Conservation (phyloP, 495 filamentous ascomycete genomes). For the Talaromyces stipitatus region DNA sequence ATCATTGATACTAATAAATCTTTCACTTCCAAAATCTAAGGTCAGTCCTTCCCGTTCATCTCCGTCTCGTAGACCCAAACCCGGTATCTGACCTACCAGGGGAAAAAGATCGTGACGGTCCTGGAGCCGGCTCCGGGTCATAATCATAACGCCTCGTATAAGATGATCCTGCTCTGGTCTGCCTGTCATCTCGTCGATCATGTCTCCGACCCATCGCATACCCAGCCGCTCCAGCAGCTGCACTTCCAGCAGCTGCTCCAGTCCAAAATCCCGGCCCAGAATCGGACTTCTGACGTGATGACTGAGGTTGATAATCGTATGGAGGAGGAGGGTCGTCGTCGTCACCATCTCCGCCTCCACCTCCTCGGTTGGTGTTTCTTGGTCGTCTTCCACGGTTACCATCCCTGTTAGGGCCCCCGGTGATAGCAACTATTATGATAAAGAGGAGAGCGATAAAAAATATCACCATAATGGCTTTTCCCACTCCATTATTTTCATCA, state of each 20-base stretch:
- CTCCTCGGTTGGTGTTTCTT: conserved; percentile 38
- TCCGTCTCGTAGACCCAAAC: conserved; percentile 78
- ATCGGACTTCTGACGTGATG: conserved; percentile 19
- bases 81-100: conserved; percentile 68
- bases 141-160: conserved; percentile 2
- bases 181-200: conserved; percentile 10
- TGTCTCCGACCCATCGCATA: conserved; percentile 32
- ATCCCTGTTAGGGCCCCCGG: neutral
- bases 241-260: conserved; percentile 63
- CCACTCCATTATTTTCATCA: too few relatives aligned
- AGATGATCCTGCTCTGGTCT: neutral
- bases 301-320: conserved; percentile 50
- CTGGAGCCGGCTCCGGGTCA: neutral
- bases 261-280: conserved; percentile 90
- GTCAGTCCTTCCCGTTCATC: conserved; percentile 34
- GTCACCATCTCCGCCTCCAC: conserved; percentile 41
- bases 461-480: neutral
- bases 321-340: conserved; percentile 50
- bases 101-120: conserved; percentile 22
- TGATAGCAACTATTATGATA: neutral
- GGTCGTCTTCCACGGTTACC: conserved; percentile 6
- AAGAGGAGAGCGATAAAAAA: neutral
- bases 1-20: neutral
- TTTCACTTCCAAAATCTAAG: neutral
- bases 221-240: conserved; percentile 62